Base-by-base conservation (phyloP, 352 stramenopile genomes). In the Thalassiosira hispida region DNA sequence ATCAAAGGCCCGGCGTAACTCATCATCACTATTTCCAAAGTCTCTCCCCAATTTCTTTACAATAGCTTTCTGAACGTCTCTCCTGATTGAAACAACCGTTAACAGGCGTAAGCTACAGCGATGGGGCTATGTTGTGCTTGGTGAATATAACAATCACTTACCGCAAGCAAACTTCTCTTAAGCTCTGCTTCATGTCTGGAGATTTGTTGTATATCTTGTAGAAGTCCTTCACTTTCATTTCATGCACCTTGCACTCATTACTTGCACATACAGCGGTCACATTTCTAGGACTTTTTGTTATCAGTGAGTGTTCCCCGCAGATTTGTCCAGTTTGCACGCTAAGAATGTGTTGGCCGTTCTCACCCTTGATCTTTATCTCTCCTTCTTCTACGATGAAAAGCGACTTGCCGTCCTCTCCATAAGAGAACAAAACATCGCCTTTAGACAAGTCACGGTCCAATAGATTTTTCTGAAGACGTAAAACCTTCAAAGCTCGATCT, bases 361-460 rank as follows among this genome's bases (percentile, higher is more conserved):
- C 57, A 0, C 74, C 65, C 11, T 40, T 40, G 4, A 85, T 59
- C 46, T 78, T 57, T 42, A 79, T 59, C 31, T 70, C 47, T 40
- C 77, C 81, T 27, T 84, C 70, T 63, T 83, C 62, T 18, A 88
- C 0, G 57, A 88, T 77, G 46, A 69, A 85, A 55, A 85, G 44
- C 0, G 66, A 47, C 23, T 79, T 56, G n/a, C 55, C 49, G 20
- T 81, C 62, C 8, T 69, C 71, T 64, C 74, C 4, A 46, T 79
- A 22, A 47, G 62, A 88, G 18, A 88, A 33, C 23, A 38, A 63
- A 22, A 74, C 67, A 38, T 77, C 59, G 18, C 63, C 16, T 31
- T 46, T 29, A 11, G 20, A 52, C 51, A 76, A 59, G n/a, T n/a
- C n/a, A n/a, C n/a, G n/a, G n/a, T n/a, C n/a, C n/a, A n/a, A n/a